These are phyloP conservation scores for Leccinum imitatum DNA, from an alignment of 768 basidiomycete genomes.

Conservation along the genomic window DNA sequence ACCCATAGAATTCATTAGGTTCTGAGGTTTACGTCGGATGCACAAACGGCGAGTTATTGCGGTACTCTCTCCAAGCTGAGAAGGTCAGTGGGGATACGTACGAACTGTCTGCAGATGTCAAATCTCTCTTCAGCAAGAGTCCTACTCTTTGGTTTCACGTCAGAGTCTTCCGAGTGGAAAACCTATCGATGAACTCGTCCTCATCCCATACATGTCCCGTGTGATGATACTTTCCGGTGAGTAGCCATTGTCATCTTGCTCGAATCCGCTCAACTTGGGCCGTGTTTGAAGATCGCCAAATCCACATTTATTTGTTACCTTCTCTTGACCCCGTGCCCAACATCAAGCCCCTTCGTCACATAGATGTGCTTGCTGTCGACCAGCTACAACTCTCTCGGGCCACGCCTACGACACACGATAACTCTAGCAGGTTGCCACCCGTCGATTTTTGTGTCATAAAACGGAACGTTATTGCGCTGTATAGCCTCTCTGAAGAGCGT, in stretches of 20 bases:
- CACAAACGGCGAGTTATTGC: slow-evolving; percentile 79
- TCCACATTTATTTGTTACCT: slow-evolving; percentile 82
- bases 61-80: slow-evolving; percentile 70
- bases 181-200: slow-evolving; percentile 75
- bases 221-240: slow-evolving; percentile 72
- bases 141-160: slow-evolving; percentile 66
- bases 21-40: slow-evolving; percentile 87
- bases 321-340: slow-evolving; percentile 67
- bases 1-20: slow-evolving; percentile 40
- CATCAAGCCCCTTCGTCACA: slow-evolving; percentile 80
- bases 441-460: slow-evolving; percentile 77
- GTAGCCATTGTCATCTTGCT: slow-evolving; percentile 30
- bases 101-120: not conserved
- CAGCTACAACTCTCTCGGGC: slow-evolving; percentile 63
- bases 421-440: slow-evolving; percentile 42
- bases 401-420: slow-evolving; percentile 40
- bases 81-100: slow-evolving; percentile 36
- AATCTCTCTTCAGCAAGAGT: slow-evolving; percentile 43
- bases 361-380: slow-evolving; percentile 80
- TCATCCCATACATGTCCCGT: slow-evolving; percentile 73
- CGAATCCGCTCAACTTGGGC: slow-evolving; percentile 1
- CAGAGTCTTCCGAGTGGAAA: slow-evolving; percentile 68
- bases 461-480: slow-evolving; percentile 60
- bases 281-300: slow-evolving; percentile 46
- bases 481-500: slow-evolving; percentile 58